Conservation (phyloP, 345 rosid genomes). For the Populus tremula region DNA sequence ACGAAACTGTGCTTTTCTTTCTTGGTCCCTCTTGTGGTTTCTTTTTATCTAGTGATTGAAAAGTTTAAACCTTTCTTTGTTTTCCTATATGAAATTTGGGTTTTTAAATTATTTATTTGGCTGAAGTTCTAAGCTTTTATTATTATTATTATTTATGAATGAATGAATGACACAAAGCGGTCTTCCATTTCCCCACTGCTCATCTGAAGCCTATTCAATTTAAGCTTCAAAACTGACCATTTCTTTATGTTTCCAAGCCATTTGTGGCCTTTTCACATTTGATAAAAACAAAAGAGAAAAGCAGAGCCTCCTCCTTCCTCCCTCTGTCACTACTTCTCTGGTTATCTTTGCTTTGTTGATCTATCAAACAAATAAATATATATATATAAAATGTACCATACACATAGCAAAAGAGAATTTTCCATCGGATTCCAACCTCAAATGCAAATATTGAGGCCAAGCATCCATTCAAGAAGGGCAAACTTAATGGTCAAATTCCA, state of each 20-base stretch:
- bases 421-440: conserved; percentile 71
- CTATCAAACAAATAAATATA: conserved; percentile 1
- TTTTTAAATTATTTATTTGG: background rate
- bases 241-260: conserved; percentile 36
- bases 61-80: background rate
- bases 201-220: conserved; percentile 20
- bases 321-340: conserved; percentile 5
- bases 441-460: conserved; percentile 79
- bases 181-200: conserved; percentile 5
- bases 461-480: conserved; percentile 96
- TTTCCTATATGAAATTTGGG: background rate
- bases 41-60: background rate
- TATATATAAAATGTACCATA: conserved; percentile 49
- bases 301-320: background rate
- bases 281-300: conserved; percentile 12
- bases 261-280: conserved; percentile 35
- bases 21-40: background rate
- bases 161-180: background rate
- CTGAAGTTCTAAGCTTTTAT: background rate
- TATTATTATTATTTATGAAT: background rate
- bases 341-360: conserved; percentile 14
- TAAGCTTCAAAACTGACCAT: conserved; percentile 39
- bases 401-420: conserved; percentile 62
- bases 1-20: background rate
- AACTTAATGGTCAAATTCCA: conserved; percentile 87